phyloP scores from a whole-genome alignment of 257 asterid species.

The Solanum pinnatisectum region DNA sequence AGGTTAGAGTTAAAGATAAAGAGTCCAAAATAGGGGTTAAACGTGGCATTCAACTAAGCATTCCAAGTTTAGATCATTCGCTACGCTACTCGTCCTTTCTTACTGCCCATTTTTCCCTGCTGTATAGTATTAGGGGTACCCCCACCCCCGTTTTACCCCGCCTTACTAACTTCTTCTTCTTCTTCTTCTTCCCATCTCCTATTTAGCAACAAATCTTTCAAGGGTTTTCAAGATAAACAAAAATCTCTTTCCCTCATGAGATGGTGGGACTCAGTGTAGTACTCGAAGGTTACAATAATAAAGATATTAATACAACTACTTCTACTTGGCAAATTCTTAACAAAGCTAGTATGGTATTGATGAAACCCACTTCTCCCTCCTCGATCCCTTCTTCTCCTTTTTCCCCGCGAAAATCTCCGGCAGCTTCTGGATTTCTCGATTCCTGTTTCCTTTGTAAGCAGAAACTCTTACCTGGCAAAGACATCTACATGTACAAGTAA shows the following conservation, averaged over 20 bases:
- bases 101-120: conserved; percentile 12
- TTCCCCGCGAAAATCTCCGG: neutral
- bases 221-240: neutral
- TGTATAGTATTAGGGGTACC: neutral
- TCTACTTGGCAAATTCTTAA: conserved; percentile 36
- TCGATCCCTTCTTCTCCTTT: conserved; percentile 15
- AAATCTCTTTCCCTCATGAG: conserved; percentile 19
- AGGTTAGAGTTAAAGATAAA: neutral
- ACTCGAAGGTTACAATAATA: conserved; percentile 30
- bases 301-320: conserved; percentile 8
- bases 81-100: conserved; percentile 12
- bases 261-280: conserved; percentile 92
- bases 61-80: conserved; percentile 16
- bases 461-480: conserved; percentile 64
- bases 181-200: neutral
- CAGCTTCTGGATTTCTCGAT: conserved; percentile 42
- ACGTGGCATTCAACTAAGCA: conserved; percentile 66
- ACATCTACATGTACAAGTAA: conserved; percentile 98
- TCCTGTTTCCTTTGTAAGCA: conserved; percentile 62
- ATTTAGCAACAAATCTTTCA: neutral
- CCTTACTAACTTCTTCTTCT: neutral
- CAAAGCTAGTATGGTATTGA: conserved; percentile 54
- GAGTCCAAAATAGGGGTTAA: conserved; percentile 17
- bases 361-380: conserved; percentile 31
- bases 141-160: neutral